Evolutionary conservation across 1,284 basidiomycete genomes (phyloP).

Genomic region (Tranzscheliella williamsii): DNA sequence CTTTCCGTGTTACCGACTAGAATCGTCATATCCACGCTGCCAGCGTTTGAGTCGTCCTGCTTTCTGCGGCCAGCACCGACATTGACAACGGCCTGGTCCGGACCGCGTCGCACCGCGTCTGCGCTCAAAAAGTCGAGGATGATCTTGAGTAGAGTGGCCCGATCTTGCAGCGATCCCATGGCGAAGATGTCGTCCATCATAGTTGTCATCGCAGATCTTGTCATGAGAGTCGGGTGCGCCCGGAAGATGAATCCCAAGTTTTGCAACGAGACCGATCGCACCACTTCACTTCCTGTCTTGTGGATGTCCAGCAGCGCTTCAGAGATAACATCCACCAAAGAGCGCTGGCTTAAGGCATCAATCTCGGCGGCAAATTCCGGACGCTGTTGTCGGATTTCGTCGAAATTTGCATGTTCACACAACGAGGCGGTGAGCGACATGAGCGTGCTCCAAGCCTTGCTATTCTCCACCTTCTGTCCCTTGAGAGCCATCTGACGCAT

Average conservation of each 20-base stretch:
- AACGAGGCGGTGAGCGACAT: slow-evolving; percentile 66
- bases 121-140: slow-evolving; percentile 70
- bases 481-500: slow-evolving; percentile 24
- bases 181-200: slow-evolving; percentile 87
- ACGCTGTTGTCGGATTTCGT: slow-evolving; percentile 68
- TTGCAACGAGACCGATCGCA: slow-evolving; percentile 72
- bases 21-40: slow-evolving; percentile 72
- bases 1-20: slow-evolving; percentile 90
- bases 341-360: slow-evolving; percentile 64
- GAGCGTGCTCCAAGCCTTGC: slow-evolving; percentile 30
- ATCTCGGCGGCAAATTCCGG: slow-evolving; percentile 25
- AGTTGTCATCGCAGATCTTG: slow-evolving; percentile 72
- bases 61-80: slow-evolving; percentile 22
- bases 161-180: slow-evolving; percentile 72
- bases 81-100: slow-evolving; percentile 27
- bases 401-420: slow-evolving; percentile 85
- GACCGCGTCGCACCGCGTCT: slow-evolving; percentile 31
- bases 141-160: slow-evolving; percentile 76
- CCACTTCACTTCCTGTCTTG: slow-evolving; percentile 67
- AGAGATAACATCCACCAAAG: slow-evolving; percentile 82
- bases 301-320: slow-evolving; percentile 73
- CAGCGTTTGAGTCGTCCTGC: slow-evolving; percentile 65
- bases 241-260: slow-evolving; percentile 87
- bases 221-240: slow-evolving; percentile 87
- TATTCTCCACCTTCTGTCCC: slow-evolving; percentile 28